phyloP scores from a whole-genome alignment of 495 filamentous ascomycete species.

The Haplographium delicatum region DNA sequence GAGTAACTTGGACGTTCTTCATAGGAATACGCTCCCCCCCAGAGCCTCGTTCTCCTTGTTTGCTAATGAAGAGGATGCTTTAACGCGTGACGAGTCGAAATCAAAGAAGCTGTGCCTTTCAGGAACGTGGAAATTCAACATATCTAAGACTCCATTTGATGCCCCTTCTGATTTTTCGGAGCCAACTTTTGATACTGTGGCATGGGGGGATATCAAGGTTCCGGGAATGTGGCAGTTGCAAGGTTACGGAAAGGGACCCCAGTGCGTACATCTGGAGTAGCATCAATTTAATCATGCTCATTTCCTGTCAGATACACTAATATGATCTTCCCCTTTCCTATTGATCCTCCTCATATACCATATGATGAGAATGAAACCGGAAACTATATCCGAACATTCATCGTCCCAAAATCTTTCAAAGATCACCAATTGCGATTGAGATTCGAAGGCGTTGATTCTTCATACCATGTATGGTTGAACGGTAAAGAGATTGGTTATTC shows the following conservation, averaged over 20 bases:
- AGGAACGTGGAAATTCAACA: slow-evolving; percentile 53
- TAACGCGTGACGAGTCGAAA: slow-evolving; percentile 23
- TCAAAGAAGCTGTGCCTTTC: slow-evolving; percentile 38
- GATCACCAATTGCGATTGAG: slow-evolving; percentile 41
- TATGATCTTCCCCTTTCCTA: slow-evolving; percentile 56
- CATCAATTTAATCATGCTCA: slow-evolving; percentile 1
- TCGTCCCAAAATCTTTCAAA: slow-evolving; percentile 27
- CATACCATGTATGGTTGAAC: slow-evolving; percentile 65
- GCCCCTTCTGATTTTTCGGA: slow-evolving; percentile 14
- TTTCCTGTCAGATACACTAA: slow-evolving; percentile 63
- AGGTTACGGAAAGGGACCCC: slow-evolving; percentile 46
- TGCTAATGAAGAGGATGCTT: slow-evolving; percentile 29
- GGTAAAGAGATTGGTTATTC: slow-evolving; percentile 59
- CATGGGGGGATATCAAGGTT: slow-evolving; percentile 55
- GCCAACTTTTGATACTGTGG: slow-evolving; percentile 11
- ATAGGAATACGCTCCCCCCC: slow-evolving; percentile 58
- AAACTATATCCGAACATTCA: slow-evolving; percentile 52
- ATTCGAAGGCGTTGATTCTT: slow-evolving; percentile 67
- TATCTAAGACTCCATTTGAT: slow-evolving; percentile 22
- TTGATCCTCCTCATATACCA: slow-evolving; percentile 53
- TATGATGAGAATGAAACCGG: slow-evolving; percentile 62
- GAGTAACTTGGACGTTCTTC: slow-evolving; percentile 56
- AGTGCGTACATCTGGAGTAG: slow-evolving; percentile 2
- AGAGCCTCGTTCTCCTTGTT: slow-evolving; percentile 55
- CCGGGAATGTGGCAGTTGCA: slow-evolving; percentile 70